Conservation (phyloP, 495 filamentous ascomycete genomes). For the Lasiosphaeriaceae sp. region DNA sequence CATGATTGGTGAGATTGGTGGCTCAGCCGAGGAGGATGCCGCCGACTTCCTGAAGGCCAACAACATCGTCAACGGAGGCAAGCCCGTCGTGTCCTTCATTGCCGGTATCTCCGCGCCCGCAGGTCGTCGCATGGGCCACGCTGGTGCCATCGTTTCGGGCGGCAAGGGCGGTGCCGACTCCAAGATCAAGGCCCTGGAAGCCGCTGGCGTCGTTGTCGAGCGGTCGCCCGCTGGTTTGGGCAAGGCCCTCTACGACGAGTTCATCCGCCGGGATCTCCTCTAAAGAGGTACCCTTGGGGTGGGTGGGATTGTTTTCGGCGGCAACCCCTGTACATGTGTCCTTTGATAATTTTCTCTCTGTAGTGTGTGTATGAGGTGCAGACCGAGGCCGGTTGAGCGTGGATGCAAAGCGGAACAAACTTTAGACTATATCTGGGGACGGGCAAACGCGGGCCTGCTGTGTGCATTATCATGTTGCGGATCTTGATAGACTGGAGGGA, state of each 20-base stretch:
- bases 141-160: slow-evolving; percentile 93
- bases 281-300: slow-evolving; percentile 38
- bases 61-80: slow-evolving; percentile 76
- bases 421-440: background rate
- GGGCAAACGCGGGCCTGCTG: background rate
- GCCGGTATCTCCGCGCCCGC: slow-evolving; percentile 96
- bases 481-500: slow-evolving; percentile 29
- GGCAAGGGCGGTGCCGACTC: slow-evolving; percentile 97
- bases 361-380: background rate
- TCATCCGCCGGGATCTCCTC: slow-evolving; percentile 92
- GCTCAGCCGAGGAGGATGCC: slow-evolving; percentile 94
- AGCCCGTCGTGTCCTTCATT: slow-evolving; percentile 97
- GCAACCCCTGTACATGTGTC: slow-evolving; percentile 20
- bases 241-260: slow-evolving; percentile 89
- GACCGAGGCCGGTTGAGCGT: background rate
- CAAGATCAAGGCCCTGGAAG: slow-evolving; percentile 92
- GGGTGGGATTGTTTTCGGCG: background rate
- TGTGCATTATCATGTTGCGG: slow-evolving; percentile 14
- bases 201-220: slow-evolving; percentile 93
- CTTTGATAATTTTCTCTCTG: slow-evolving; percentile 8
- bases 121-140: slow-evolving; percentile 96
- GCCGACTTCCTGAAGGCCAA: slow-evolving; percentile 87
- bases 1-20: slow-evolving; percentile 99
- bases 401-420: background rate
- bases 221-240: slow-evolving; percentile 87